Evolutionary conservation across 129 eudicot species (phyloP), one percentile per base, ranked within the genome.

Genomic region (Erigeron canadensis): DNA sequence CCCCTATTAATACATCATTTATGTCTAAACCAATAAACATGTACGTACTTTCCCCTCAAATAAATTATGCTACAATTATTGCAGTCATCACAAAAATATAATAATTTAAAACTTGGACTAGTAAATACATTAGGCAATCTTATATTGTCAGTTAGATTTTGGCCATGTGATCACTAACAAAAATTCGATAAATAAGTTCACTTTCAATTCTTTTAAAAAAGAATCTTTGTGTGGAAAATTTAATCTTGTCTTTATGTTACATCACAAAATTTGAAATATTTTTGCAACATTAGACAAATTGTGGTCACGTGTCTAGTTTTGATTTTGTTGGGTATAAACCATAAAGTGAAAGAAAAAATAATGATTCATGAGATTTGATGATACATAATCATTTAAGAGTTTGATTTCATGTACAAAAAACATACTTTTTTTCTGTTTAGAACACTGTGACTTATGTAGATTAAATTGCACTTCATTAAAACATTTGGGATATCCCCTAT

Each of bases 371-470:
- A 81, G 64, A 48, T 42, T 64, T 68, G 73, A 80, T 69, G 67
- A 77, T 77, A 28, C 71, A 77, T 65, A 38, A 82, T 82, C 78
- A 84, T 84, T 80, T 65, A 77, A 80, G 66, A 21, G 55, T 65
- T 80, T 77, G 77, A 84, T 84, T 80, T 76, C 71, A 13, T 64
- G 43, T 65, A 63, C 42, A 79, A 73, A 18, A 56, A 54, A 53
- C 18, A 2, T 53, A 53, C 57, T 51, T 19, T 69, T 44, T n/a
- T 54, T 47, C 28, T 44, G 72, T 79, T 51, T 71, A 37, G 8
- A 69, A 64, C 60, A 51, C 40, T 59, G 47, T 53, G 12, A 21
- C 45, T 51, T 60, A n/a, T 75, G 45, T 75, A 54, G 69, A 67
- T 59, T 73, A 73, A 54, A 63, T 57, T 28, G 61, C 65, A 39